Base-by-base conservation (phyloP, 2,329 filamentous ascomycete species). In the Scedosporium aurantiacum region DNA sequence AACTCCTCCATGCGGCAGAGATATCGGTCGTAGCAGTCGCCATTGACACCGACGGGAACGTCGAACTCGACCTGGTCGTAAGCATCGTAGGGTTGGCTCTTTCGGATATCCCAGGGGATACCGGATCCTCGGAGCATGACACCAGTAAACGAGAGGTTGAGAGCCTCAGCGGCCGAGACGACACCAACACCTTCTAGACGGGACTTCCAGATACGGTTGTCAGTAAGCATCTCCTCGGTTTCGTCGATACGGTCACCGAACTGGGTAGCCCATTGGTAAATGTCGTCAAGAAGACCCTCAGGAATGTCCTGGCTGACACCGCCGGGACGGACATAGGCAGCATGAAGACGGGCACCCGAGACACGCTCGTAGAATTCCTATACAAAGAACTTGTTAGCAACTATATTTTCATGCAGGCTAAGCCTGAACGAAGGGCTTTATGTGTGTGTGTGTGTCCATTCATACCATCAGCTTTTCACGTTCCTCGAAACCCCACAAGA, bases 361-460 rank as follows among this genome's bases (percentile, higher is more conserved):
- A 99, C 95, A 80, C 94, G 91, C 78, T 99, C 94, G 75, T 99
- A 99, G 79, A 99, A 99, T 86, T 99, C 94, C 93, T 97, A 67
- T n/a, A 60, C 21, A 40, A 21, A 32, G n/a, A 28, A 6, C 37
- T 32, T 32, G 57, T 55, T 63, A 50, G 32, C 18, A 12, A 28
- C n/a, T 27, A 10, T 21, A 59, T 40, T 23, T 8, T 37, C 10
- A 52, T 16, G n/a, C 5, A 47, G n/a, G n/a, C 10, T 5, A 18
- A 27, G 4, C 43, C 43, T 7, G 14, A 47, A 23, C n/a, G 14
- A 14, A 21, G 6, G 21, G 43, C 4, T 10, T 7, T 47, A 16
- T 41, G 37, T 7, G 37, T 7, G 37, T 10, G 12, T 54, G 7
- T 54, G 18, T 5, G 18, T 45, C 18, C 3, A 18, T 58, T 47